Base-by-base conservation (phyloP, 192 early-diverging fungal species). In the Linnemannia exigua region DNA sequence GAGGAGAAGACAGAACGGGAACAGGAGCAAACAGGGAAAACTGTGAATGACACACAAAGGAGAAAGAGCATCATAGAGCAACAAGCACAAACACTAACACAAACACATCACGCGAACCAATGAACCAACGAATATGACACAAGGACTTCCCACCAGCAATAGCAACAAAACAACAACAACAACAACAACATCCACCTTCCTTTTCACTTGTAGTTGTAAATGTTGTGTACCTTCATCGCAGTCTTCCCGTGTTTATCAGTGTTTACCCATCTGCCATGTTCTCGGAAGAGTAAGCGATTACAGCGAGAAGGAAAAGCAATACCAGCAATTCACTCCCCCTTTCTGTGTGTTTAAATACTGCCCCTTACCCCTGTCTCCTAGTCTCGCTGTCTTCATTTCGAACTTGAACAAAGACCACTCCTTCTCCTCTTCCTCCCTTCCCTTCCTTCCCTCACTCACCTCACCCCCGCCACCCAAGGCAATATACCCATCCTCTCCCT, bases 371-470 rank as follows among this genome's bases (percentile, higher is more conserved):
- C 12, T 2, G 8, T 31, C 25, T 20, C 50, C 8, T 74, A 5
- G 28, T 36, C 28, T 61, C 58, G 33, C 33, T 54, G 47, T 28
- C 31, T 58, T 1, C 51, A 14, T n/a, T 74, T 54, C 35, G 19
- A 17, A 16, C 48, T 54, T 74, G 35, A 61, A 41, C 31, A 20
- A 75, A 36, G 52, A 37, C 47, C 52, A 25, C 20, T 14, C 33
- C 31, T 67, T 37, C 54, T 76, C 36, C 54, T 20, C 73, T 36
- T 51, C 37, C 73, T 16, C 73, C 48, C 51, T n/a, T 17, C 20
- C 51, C 51, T 17, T 73, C 50, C 35, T 75, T 35, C 73, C 58
- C 22, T 46, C 20, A 54, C n/a, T n/a, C n/a, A n/a, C n/a, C n/a
- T 25, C 58, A 9, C n/a, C 11, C 9, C 28, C 58, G 58, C 25